These are phyloP conservation scores for Pythium volutum DNA, from an alignment of 352 stramenopile genomes.

Conservation along the genomic window DNA sequence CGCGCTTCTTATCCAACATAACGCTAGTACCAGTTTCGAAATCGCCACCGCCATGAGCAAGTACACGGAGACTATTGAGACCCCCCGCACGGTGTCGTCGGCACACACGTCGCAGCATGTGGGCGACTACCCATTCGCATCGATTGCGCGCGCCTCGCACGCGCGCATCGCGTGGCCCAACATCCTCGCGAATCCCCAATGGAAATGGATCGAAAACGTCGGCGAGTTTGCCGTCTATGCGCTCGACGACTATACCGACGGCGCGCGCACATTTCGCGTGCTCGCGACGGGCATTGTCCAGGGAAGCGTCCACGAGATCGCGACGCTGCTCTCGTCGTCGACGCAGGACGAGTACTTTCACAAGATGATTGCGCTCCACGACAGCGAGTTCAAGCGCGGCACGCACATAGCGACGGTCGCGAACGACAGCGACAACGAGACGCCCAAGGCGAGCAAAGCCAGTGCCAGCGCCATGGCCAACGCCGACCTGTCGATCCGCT, in stretches of 20 bases:
- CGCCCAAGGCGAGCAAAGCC: not conserved
- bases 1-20: too few species aligned
- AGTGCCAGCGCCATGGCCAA: not conserved
- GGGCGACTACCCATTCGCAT: not conserved
- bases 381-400: conserved; percentile 14
- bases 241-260: not conserved
- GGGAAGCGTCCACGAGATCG: conserved; percentile 7
- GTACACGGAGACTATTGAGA: not conserved
- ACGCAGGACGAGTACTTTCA: conserved; percentile 1
- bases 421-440: not conserved
- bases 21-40: not conserved
- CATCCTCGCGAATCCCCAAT: not conserved
- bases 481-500: conserved; percentile 6
- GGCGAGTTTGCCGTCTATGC: conserved; percentile 18
- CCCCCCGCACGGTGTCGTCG: not conserved
- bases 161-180: conserved; percentile 3
- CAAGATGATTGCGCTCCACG: conserved; percentile 15
- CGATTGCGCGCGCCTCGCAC: conserved; percentile 5
- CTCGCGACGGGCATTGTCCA: conserved; percentile 9
- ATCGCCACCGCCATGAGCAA: not conserved
- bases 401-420: not conserved
- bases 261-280: not conserved
- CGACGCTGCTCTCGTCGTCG: conserved; percentile 4
- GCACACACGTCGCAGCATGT: not conserved
- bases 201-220: conserved; percentile 22